Base-by-base conservation (phyloP, 176 grass and related monocot species). In the Cenchrus fungigraminus region DNA sequence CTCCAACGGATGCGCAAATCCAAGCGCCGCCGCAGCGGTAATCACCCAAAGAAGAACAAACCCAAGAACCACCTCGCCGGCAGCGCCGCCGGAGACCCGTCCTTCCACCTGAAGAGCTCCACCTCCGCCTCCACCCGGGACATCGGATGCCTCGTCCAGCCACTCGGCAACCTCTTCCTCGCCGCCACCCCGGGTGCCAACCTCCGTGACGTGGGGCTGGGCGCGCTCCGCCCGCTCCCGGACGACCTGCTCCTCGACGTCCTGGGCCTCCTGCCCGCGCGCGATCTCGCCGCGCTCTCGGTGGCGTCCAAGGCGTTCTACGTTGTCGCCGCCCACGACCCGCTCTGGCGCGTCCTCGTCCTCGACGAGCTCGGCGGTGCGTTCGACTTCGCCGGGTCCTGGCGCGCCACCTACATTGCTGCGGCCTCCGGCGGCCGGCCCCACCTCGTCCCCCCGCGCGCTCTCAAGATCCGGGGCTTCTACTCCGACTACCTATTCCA, bases 401-500 rank as follows among this genome's bases (percentile, higher is more conserved):
- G 91, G 93, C 91, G 83, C 28, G 78, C 76, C 53, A 94, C 91
- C 92, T 99, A 96, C 76, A 63, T 84, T 71, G 58, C 77, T 29
- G 57, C 86, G 37, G 44, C 65, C 37, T 74, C 83, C 50, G 76
- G 79, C 56, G 46, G 56, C 65, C 65, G 53, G 22, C 12, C 86
- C 22, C 65, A 46, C 46, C 25, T 2, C 46, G 1, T 4, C 13
- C 50, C 88, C 14, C 76, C 91, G 0, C 63, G 73, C 44, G 84
- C n/a, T 1, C 81, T 94, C 8, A 56, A 57, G 11, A 89, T 96
- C 70, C 63, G 47, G 42, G 92, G 91, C 0, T 99, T 99, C 88
- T 99, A 96, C 78, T 96, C 91, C 13, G 93, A 92, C 62, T 99
- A 96, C 86, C 94, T 99, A 78, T 99, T 99, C 82, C 91, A 96